These are phyloP conservation scores for Agrostemma githago DNA, from an alignment of 148 eudicot species.

Conservation along the genomic window DNA sequence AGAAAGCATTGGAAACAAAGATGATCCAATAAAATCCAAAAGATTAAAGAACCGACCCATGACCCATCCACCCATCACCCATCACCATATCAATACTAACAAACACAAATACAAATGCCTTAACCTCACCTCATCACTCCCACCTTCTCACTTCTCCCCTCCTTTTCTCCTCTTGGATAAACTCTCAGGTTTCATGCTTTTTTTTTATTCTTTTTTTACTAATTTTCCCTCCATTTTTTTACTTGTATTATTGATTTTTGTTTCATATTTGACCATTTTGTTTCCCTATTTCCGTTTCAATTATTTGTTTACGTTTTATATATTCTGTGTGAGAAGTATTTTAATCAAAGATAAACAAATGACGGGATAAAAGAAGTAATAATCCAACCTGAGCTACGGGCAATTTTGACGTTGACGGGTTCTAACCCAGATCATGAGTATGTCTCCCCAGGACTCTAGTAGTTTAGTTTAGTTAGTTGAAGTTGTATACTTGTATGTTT, in stretches of 20 bases:
- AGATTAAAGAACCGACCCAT: background rate
- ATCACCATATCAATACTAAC: background rate
- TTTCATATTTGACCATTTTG: background rate
- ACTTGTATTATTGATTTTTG: background rate
- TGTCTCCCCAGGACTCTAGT: too few relatives aligned
- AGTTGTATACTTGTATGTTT: background rate
- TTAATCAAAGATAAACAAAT: too few relatives aligned
- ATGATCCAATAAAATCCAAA: background rate
- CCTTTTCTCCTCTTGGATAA: slow-evolving; percentile 7
- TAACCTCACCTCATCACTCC: background rate
- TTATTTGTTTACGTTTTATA: too few relatives aligned
- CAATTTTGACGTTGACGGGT: too few relatives aligned
- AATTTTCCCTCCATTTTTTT: background rate
- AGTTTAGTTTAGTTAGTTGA: background rate
- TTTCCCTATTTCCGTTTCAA: background rate
- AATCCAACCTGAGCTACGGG: too few relatives aligned
- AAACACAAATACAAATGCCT: background rate
- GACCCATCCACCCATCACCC: background rate
- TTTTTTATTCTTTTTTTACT: background rate
- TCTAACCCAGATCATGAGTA: too few relatives aligned
- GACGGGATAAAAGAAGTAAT: background rate
- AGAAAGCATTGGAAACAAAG: background rate
- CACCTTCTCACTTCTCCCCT: slow-evolving; percentile 9
- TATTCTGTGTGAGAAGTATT: too few relatives aligned
- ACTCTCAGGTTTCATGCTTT: slow-evolving; percentile 14